Percentiles rank a stretch among this genome's conserved stretches.
phyloP scores from a whole-genome alignment of 192 early-diverging fungal genomes.

The Phlyctochytrium planicorne region DNA sequence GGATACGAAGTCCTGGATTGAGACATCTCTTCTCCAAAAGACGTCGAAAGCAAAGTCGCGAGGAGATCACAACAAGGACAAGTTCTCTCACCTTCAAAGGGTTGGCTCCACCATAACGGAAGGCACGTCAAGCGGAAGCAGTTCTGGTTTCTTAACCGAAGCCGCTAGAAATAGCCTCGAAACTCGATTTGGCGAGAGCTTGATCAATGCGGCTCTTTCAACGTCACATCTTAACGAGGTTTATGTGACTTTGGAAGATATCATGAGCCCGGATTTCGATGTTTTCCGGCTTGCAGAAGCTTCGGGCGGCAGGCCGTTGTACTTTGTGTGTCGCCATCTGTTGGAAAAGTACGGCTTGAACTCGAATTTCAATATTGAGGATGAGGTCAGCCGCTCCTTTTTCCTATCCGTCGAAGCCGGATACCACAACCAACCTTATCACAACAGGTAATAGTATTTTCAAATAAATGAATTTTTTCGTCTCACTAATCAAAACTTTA shows the following conservation, averaged over 20 bases:
- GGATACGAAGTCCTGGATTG: slow-evolving; percentile 56
- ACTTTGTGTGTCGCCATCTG: slow-evolving; percentile 46
- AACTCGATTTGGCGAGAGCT: too few relatives aligned
- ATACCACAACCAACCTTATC: slow-evolving; percentile 51
- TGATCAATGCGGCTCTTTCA: too few relatives aligned
- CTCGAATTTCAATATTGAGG: slow-evolving; percentile 44
- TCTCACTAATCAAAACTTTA: too few relatives aligned
- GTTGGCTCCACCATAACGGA: too few relatives aligned
- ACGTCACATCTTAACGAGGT: too few relatives aligned
- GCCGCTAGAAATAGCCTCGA: too few relatives aligned
- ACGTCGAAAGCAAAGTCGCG: slow-evolving; percentile 16
- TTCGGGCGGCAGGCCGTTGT: slow-evolving; percentile 49
- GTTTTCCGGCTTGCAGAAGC: slow-evolving; percentile 48
- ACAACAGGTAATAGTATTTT: slow-evolving; percentile 43
- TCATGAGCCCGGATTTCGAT: slow-evolving; percentile 47
- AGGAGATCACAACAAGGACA: slow-evolving; percentile 18
- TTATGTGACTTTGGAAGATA: slow-evolving; percentile 36
- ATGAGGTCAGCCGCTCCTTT: slow-evolving; percentile 33
- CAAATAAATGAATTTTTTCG: not conserved
- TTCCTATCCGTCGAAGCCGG: slow-evolving; percentile 46
- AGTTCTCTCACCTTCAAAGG: too few relatives aligned
- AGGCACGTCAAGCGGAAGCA: too few relatives aligned
- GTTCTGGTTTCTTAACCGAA: too few relatives aligned
- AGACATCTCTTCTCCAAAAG: slow-evolving; percentile 49
- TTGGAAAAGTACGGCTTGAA: slow-evolving; percentile 47